Evolutionary conservation across 352 stramenopile genomes (phyloP), one percentile per base, ranked within the genome.

Genomic region (Phytophthora chlamydospora): DNA sequence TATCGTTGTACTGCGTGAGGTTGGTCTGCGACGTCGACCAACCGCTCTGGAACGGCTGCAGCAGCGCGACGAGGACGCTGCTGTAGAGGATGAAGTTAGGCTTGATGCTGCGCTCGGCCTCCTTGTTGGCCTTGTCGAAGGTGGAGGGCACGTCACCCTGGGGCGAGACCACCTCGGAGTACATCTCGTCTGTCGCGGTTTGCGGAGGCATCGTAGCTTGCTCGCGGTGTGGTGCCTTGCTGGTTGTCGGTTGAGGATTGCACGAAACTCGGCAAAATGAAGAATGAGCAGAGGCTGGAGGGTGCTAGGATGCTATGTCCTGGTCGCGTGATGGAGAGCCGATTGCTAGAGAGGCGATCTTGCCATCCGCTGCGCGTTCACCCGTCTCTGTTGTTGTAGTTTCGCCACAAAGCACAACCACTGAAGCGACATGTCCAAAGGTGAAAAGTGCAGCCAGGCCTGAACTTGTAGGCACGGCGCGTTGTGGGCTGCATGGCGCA

Each of bases 1-100:
- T 65, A 34, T 65, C 57, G 32, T 38, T 65, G 47, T 65, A 65
- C 34, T 74, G 70, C 1, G 73, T 76, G 6, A 81, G 51, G 33
- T 83, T 85, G 36, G 85, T 58, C 52, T 88, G 78, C 11, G 72
- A 76, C 14, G 80, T 69, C 19, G 69, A 73, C 81, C 78, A 88
- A 36, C 78, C 78, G 52, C 73, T 79, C 50, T 89, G 76, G 47
- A 80, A 66, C 17, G 73, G 53, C 31, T 78, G 73, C 11, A 89
- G 54, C 21, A 90, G 54, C 51, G 66, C 66, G 33, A 90, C 55
- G 12, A 66, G 47, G 5, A 75, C 59, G 29, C 76, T 89, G 39
- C 48, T 67, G 59, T 83, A 89, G 8, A 89, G 62, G 16, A 86
- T 56, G 21, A 38, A 16, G 32, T 71, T 67, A 17, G 68, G 64